Evolutionary conservation across 352 stramenopile genomes (phyloP).

Genomic region (Globisporangium emineosum): DNA sequence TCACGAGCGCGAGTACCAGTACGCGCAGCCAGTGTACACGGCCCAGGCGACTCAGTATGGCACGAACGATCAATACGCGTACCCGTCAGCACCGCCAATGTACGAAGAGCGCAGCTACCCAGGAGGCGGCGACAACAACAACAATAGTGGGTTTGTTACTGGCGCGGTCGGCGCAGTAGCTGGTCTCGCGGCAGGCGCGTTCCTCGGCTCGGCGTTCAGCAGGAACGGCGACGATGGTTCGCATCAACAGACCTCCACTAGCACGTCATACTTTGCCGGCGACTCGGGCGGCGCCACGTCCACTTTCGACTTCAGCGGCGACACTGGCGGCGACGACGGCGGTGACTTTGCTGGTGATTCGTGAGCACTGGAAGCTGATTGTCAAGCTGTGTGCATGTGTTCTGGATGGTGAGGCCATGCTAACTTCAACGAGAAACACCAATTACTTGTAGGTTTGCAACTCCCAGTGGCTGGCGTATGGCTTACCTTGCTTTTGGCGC

Average conservation of each 20-base stretch:
- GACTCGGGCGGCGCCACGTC: conserved; percentile 26
- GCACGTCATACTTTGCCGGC: conserved; percentile 36
- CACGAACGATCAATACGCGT: conserved; percentile 30
- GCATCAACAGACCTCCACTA: conserved; percentile 14
- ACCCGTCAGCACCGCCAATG: conserved; percentile 39
- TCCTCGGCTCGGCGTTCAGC: conserved; percentile 43
- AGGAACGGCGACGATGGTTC: conserved; percentile 17
- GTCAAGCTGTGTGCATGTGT: not conserved
- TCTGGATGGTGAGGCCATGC: not conserved
- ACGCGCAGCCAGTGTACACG: conserved; percentile 28
- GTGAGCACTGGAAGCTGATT: conserved; percentile 15
- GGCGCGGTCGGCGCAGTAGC: conserved; percentile 44
- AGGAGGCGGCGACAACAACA: conserved; percentile 10
- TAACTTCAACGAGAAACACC: not conserved
- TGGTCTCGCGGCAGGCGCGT: conserved; percentile 45
- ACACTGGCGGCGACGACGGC: conserved; percentile 42
- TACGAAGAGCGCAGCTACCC: conserved; percentile 24
- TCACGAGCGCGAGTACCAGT: conserved; percentile 24
- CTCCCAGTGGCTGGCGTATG: not conserved
- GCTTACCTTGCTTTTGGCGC: not conserved
- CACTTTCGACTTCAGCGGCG: conserved; percentile 54
- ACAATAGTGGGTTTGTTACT: conserved; percentile 24
- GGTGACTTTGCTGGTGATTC: conserved; percentile 54
- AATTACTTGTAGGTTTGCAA: not conserved
- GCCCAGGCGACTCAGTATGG: conserved; percentile 1